These are phyloP conservation scores for Sclerotinia trifoliorum DNA, from an alignment of 2,329 filamentous ascomycete species.

Conservation along the genomic window DNA sequence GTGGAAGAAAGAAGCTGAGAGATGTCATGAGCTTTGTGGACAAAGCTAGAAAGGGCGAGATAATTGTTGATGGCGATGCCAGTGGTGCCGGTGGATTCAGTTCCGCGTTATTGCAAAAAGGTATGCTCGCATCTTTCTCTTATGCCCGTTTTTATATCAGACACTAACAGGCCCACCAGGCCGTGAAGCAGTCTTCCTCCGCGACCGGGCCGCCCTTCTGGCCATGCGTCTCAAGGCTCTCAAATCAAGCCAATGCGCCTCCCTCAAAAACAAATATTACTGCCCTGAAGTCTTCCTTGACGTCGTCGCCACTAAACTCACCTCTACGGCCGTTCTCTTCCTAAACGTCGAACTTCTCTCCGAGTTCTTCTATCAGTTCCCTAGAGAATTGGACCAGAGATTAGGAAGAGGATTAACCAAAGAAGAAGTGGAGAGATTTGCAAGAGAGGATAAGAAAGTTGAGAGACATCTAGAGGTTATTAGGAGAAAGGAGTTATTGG, in stretches of 20 bases:
- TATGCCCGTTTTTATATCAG: neutral
- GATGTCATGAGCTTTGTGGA: constrained; percentile 93
- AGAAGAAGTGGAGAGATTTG: constrained; percentile 83
- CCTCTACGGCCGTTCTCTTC: constrained; percentile 92
- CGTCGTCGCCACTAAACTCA: constrained; percentile 91
- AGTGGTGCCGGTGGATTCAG: constrained; percentile 94
- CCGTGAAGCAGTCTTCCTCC: constrained; percentile 89
- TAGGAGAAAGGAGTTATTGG: constrained; percentile 83
- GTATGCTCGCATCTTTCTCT: constrained; percentile 49
- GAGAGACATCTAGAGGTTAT: constrained; percentile 88
- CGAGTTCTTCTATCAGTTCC: constrained; percentile 98
- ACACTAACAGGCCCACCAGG: constrained; percentile 50
- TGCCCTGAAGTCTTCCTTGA: constrained; percentile 98
- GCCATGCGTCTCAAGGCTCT: constrained; percentile 86
- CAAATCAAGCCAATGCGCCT: constrained; percentile 85
- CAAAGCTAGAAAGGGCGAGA: constrained; percentile 80
- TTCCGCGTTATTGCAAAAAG: constrained; percentile 76
- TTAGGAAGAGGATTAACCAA: constrained; percentile 78
- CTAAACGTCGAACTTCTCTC: constrained; percentile 94
- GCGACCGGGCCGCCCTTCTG: constrained; percentile 85
- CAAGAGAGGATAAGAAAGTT: constrained; percentile 89
- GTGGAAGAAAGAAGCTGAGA: constrained; percentile 77
- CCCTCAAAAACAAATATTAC: constrained; percentile 86
- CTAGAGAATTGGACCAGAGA: constrained; percentile 82
- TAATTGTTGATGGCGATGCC: constrained; percentile 77